A percentile compares a stretch with the other conserved stretches of the same genome.
Conservation (phyloP, 371 early-diverging fungal species). For the Apophysomyces trapeziformis region DNA sequence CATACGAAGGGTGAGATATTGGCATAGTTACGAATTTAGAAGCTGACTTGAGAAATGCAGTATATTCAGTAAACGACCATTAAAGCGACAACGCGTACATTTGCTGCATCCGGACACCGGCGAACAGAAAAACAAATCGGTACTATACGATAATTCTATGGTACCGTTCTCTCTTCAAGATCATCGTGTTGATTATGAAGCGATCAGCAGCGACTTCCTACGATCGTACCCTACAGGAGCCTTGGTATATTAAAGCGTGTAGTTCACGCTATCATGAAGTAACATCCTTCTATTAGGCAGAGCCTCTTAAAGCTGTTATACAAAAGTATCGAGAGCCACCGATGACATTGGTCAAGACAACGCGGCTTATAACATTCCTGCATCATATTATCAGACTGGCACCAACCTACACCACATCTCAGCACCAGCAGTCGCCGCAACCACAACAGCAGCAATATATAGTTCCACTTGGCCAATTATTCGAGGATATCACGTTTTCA, state of each 20-base stretch:
- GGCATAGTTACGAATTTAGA: not conserved
- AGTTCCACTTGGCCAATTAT: slow-evolving; percentile 42
- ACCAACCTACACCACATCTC: slow-evolving; percentile 21
- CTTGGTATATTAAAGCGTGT: slow-evolving; percentile 21
- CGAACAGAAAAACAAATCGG: slow-evolving; percentile 9
- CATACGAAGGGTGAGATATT: slow-evolving; percentile 30
- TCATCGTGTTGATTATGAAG: slow-evolving; percentile 40
- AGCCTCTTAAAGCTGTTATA: slow-evolving; percentile 46
- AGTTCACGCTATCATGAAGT: not conserved
- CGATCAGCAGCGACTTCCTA: slow-evolving; percentile 41
- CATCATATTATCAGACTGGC: slow-evolving; percentile 37
- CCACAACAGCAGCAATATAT: slow-evolving; percentile 8
- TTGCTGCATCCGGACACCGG: slow-evolving; percentile 41
- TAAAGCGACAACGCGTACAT: slow-evolving; percentile 41
- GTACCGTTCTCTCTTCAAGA: slow-evolving; percentile 29
- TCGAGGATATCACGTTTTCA: slow-evolving; percentile 46
- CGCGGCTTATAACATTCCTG: slow-evolving; percentile 43
- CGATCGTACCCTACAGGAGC: slow-evolving; percentile 39
- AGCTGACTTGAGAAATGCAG: slow-evolving; percentile 14
- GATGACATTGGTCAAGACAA: slow-evolving; percentile 41
- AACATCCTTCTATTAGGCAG: slow-evolving; percentile 26
- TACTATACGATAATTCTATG: slow-evolving; percentile 30
- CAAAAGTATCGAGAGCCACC: slow-evolving; percentile 51
- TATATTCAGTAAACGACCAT: slow-evolving; percentile 40
- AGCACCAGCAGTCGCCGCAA: slow-evolving; percentile 3